Percentiles rank a stretch among this genome's conserved stretches.
phyloP scores from a whole-genome alignment of 2,329 filamentous ascomycete species.

The Fusarium paranaense region DNA sequence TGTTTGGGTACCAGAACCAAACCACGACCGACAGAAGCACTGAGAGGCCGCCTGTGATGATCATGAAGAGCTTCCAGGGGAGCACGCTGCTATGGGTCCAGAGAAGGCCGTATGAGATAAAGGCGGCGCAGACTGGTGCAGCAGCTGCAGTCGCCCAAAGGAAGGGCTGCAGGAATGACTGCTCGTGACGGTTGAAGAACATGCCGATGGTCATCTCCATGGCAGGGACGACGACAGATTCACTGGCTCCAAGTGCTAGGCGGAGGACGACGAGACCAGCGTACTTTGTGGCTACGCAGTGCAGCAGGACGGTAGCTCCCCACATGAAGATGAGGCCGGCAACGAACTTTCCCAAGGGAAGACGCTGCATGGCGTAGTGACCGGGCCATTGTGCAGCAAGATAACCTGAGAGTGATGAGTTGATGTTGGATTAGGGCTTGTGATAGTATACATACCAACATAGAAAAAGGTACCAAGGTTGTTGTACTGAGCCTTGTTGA shows the following conservation, averaged over 20 bases:
- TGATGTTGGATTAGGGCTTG: background rate
- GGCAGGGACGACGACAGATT: slow-evolving; percentile 53
- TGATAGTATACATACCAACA: slow-evolving; percentile 45
- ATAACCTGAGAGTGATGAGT: slow-evolving; percentile 44
- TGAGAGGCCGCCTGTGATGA: slow-evolving; percentile 51
- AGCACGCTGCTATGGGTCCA: slow-evolving; percentile 48
- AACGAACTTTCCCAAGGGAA: slow-evolving; percentile 53
- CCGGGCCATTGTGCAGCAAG: slow-evolving; percentile 52
- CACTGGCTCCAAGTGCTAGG: slow-evolving; percentile 50
- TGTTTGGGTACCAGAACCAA: slow-evolving; percentile 51
- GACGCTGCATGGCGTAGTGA: slow-evolving; percentile 53
- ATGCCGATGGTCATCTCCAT: slow-evolving; percentile 56
- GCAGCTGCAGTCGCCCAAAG: slow-evolving; percentile 49
- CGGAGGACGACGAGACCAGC: slow-evolving; percentile 52
- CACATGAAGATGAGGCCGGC: slow-evolving; percentile 48
- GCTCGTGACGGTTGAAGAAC: slow-evolving; percentile 53
- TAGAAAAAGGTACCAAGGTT: slow-evolving; percentile 56
- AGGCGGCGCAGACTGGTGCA: slow-evolving; percentile 52
- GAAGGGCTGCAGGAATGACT: slow-evolving; percentile 48
- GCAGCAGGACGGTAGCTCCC: slow-evolving; percentile 52
- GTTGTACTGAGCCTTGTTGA: slow-evolving; percentile 52
- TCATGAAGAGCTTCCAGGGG: slow-evolving; percentile 55
- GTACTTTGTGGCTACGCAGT: slow-evolving; percentile 51
- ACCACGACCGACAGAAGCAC: slow-evolving; percentile 47
- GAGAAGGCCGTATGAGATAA: slow-evolving; percentile 56